Base-by-base conservation (phyloP, 2,329 filamentous ascomycete species). In the Aspergillus arachidicola region DNA sequence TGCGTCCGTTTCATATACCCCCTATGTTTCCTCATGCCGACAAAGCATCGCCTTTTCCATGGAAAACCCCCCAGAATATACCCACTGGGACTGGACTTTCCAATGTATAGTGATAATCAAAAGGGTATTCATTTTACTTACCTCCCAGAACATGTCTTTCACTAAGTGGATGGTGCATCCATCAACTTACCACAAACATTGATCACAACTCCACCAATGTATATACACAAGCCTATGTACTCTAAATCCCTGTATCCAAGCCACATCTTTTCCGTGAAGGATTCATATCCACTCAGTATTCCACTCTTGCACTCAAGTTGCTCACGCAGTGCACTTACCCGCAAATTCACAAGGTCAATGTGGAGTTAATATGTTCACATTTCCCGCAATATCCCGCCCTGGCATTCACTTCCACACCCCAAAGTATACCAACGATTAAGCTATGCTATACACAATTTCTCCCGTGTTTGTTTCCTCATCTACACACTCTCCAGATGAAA, bases 211-310 rank as follows among this genome's bases (percentile, higher is more conserved):
- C 48, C 10, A 36, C 28, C 41, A 9, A 51, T 59, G 57, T 59
- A 59, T 41, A 59, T 59, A 59, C 32, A 30, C 16, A 36, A 14
- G 3, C 32, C n/a, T 51, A 41, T 59, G 57, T 59, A 59, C 36
- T 51, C 16, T 59, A 59, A 26, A n/a, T n/a, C 19, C 19, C 19
- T n/a, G 38, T 28, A n/a, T 32, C 23, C 16, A 38, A 59, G 21
- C 21, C 45, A 26, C 28, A 26, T 51, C 26, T 16, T 48, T 51
- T 30, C 23, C 16, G 19, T 32, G 48, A 51, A 51, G 28, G 48
- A n/a, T 32, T 48, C 21, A 28, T 50, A 26, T 28, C 28, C 21
- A 11, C 21, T 12, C 4, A 6, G 10, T 3, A 1, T 21, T 21
- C 23, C 12, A 14, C 14, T 32, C 2, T 32, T 51, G 6, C 16